Conservation (phyloP, 768 basidiomycete genomes). For the Sporobolomyces pararoseus region DNA sequence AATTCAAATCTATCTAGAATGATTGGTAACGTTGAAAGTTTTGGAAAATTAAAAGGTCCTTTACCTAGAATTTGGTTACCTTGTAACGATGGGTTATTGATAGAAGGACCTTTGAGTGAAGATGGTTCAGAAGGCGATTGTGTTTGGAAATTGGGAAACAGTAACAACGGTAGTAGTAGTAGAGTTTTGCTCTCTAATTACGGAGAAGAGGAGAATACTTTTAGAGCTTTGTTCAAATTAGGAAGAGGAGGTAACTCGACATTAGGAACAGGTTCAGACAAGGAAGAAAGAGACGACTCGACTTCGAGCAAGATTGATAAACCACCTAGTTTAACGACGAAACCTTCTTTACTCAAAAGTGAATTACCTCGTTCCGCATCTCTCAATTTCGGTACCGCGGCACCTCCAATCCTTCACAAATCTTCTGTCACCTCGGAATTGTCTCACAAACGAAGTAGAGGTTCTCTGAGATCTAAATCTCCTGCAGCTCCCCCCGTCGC, state of each 20-base stretch:
- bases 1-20: conserved; percentile 63
- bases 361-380: conserved; percentile 34
- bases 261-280: background rate
- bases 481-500: conserved; percentile 13
- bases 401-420: conserved; percentile 28
- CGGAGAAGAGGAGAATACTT: conserved; percentile 17
- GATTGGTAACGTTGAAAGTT: conserved; percentile 69
- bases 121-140: conserved; percentile 42
- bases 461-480: conserved; percentile 23
- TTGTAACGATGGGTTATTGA: conserved; percentile 55
- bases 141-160: conserved; percentile 41
- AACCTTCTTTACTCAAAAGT: conserved; percentile 27
- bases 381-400: conserved; percentile 32
- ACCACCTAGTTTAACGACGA: conserved; percentile 14
- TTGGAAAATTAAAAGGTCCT: conserved; percentile 63
- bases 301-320: background rate
- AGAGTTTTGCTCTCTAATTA: conserved; percentile 19
- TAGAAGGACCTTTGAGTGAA: conserved; percentile 41
- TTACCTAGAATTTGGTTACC: conserved; percentile 70
- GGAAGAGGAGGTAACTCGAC: background rate
- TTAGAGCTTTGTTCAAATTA: conserved; percentile 21
- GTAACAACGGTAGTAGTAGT: background rate
- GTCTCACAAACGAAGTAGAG: conserved; percentile 26
- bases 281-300: background rate
- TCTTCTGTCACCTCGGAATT: conserved; percentile 20